A percentile compares a stretch with the other conserved stretches of the same genome.
phyloP scores from a whole-genome alignment of 345 rosid species.

The Citrus reticulata region DNA sequence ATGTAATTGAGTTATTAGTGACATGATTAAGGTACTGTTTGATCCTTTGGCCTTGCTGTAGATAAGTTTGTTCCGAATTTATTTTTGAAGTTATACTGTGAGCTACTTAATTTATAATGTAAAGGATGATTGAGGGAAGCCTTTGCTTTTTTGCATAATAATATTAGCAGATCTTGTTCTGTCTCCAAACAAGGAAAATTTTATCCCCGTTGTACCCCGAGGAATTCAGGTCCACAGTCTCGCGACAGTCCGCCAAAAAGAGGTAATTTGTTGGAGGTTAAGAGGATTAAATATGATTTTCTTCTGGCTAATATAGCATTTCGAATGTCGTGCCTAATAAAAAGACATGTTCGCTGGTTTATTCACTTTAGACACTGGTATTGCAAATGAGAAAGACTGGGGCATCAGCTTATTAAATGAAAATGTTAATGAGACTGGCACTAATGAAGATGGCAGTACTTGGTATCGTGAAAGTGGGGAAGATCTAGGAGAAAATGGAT shows the following conservation, averaged over 20 bases:
- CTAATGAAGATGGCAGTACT: constrained; percentile 85
- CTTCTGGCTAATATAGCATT: not conserved
- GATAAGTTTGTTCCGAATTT: not conserved
- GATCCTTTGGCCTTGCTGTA: not conserved
- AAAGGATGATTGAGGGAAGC: not conserved
- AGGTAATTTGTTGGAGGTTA: constrained; percentile 39
- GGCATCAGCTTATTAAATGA: constrained; percentile 82
- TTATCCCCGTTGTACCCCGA: constrained; percentile 75
- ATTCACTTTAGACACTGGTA: constrained; percentile 76
- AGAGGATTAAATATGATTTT: not conserved
- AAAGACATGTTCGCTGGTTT: constrained; percentile 4
- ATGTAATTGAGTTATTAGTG: not conserved
- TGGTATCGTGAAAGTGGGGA: constrained; percentile 94
- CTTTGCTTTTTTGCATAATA: not conserved
- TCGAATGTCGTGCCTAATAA: constrained; percentile 7
- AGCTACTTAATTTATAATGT: not conserved
- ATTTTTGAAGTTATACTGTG: not conserved
- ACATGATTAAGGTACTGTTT: not conserved
- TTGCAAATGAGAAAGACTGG: constrained; percentile 99
- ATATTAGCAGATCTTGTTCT: constrained; percentile 53
- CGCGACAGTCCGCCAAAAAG: constrained; percentile 89
- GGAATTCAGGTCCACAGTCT: constrained; percentile 86
- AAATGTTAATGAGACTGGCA: constrained; percentile 77
- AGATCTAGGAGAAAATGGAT: constrained; percentile 81
- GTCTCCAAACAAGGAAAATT: constrained; percentile 73